These are phyloP conservation scores for Copromyces sp. DNA, from an alignment of 495 filamentous ascomycete species.

Conservation along the genomic window DNA sequence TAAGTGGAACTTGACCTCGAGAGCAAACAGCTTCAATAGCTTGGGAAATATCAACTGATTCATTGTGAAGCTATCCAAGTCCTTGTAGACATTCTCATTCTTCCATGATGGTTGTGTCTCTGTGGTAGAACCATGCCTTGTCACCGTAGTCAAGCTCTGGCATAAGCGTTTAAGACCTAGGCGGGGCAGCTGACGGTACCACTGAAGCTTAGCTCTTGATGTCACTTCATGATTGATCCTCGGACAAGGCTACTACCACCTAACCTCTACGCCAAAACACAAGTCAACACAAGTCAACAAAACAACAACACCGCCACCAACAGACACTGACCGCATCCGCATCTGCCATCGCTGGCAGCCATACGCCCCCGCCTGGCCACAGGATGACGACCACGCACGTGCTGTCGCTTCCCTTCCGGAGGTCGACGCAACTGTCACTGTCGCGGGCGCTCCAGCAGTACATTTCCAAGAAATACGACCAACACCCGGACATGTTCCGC, in stretches of 20 bases:
- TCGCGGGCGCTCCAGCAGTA: slow-evolving; percentile 84
- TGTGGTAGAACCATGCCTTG: not conserved
- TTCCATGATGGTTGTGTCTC: not conserved
- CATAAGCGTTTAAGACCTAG: not conserved
- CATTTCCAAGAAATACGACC: slow-evolving; percentile 97
- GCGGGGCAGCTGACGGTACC: not conserved
- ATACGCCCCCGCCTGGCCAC: not conserved
- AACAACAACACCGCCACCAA: not conserved
- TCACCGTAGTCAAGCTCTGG: not conserved
- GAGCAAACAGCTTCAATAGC: not conserved
- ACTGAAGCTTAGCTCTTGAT: not conserved
- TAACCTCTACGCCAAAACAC: too few relatives aligned
- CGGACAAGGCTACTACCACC: not conserved
- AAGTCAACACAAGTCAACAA: not conserved
- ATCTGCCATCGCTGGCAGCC: not conserved
- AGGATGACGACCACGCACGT: slow-evolving; percentile 27
- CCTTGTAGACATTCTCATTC: not conserved
- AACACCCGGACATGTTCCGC: slow-evolving; percentile 95
- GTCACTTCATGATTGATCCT: not conserved
- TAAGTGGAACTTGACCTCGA: not conserved
- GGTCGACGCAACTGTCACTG: slow-evolving; percentile 64
- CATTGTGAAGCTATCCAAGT: not conserved
- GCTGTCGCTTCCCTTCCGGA: slow-evolving; percentile 72
- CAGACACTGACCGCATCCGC: too few relatives aligned
- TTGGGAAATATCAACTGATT: not conserved